Evolutionary conservation across 108 stramenopile species (phyloP), one percentile per base, ranked within the genome.

Genomic region (Nannochloropsis salina): DNA sequence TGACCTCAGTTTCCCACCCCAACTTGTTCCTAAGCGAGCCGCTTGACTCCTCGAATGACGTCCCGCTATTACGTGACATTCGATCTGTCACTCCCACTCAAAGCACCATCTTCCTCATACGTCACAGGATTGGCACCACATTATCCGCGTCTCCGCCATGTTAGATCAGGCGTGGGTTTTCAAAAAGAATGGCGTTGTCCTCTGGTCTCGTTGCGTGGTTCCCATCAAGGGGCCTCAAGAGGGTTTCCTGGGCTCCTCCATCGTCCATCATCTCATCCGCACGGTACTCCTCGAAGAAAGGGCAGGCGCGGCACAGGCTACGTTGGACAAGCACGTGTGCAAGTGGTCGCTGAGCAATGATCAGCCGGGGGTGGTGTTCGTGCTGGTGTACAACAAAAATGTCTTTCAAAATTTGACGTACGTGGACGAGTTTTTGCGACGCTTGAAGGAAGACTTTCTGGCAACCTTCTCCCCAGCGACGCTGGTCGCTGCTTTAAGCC

Each of bases 211-310:
- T 42, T 88, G 74, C 22, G 42, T 90, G 85, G 82, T 82, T 9
- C 88, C 83, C 79, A 87, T 92, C 21, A 91, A 91, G 42, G 91
- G 91, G 15, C 44, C 84, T 21, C 91, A 91, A 5, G 61, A n/a
- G 20, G 61, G 61, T n/a, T 74, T 74, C 61, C 61, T 74, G 61
- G 61, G 61, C 15, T 15, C 20, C 20, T 74, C 61, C 20, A 74
- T 74, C 61, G 88, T 92, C n/a, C 82, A 90, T 40, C 89, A 88
- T 15, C 90, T 92, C 10, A 86, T 92, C 43, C 44, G 85, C 81
- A 86, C 88, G 20, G 89, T 91, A 9, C 91, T 92, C 41, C 90
- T 92, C 6, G 91, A 91, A 82, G 88, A 91, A 81, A 91, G 84
- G 83, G 89, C 82, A 8, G 90, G 90, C 81, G 43, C 80, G 21